Conservation (phyloP, 2,329 filamentous ascomycete genomes). For the Colletotrichum liaoningense region DNA sequence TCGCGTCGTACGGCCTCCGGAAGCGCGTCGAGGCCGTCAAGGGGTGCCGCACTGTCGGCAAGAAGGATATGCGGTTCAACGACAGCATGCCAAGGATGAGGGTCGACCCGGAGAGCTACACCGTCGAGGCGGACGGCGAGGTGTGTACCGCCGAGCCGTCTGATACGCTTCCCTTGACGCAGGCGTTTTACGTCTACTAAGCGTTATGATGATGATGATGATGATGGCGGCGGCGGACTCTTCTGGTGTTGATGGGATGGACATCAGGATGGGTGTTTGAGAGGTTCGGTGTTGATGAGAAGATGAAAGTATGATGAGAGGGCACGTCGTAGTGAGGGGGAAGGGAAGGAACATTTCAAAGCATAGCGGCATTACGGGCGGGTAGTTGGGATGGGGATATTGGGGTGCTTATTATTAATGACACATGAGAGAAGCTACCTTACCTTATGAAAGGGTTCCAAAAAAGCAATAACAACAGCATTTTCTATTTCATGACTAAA, state of each 20-base stretch:
- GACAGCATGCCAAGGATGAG: conserved; percentile 85
- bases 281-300: background rate
- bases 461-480: conserved; percentile 13
- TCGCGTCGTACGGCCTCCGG: conserved; percentile 78
- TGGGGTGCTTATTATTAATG: background rate
- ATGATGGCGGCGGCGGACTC: too few species aligned
- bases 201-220: background rate
- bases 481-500: background rate
- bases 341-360: conserved; percentile 2
- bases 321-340: background rate
- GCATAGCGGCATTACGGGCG: background rate
- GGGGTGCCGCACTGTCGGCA: conserved; percentile 79
- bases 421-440: conserved; percentile 13
- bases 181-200: conserved; percentile 82
- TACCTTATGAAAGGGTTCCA: background rate
- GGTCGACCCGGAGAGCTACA: conserved; percentile 92
- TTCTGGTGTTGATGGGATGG: background rate
- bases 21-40: conserved; percentile 86
- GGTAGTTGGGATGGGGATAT: background rate
- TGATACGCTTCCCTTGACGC: conserved; percentile 77
- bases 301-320: background rate
- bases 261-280: conserved; percentile 39
- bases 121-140: conserved; percentile 85
- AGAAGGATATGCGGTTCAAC: conserved; percentile 93
- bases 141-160: conserved; percentile 80